phyloP scores from a whole-genome alignment of 306 rosid genomes.

The Hippophae rhamnoides region DNA sequence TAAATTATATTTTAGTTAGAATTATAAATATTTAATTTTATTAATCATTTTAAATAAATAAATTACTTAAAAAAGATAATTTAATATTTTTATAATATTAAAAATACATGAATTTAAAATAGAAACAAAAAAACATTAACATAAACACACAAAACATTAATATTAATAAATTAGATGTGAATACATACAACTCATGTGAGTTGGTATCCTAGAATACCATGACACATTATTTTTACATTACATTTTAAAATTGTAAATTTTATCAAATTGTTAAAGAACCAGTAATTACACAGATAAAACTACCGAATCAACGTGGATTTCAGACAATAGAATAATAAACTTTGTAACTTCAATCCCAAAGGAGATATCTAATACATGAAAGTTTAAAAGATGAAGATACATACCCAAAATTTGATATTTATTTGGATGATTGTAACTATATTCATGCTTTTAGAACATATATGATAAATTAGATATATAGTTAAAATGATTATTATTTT shows the following conservation, averaged over 20 bases:
- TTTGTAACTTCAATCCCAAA: constrained; percentile 29
- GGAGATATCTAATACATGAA: constrained; percentile 66
- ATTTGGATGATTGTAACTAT: constrained; percentile 78
- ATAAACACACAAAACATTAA: too few species aligned
- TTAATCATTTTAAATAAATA: too few species aligned
- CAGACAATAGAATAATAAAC: constrained; percentile 52
- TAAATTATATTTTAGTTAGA: too few species aligned
- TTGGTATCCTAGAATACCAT: too few species aligned
- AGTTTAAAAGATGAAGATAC: constrained; percentile 67
- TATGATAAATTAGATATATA: too few species aligned
- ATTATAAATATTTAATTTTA: too few species aligned
- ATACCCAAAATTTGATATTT: constrained; percentile 81
- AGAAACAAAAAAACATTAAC: too few species aligned
- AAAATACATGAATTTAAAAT: too few species aligned
- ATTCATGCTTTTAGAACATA: constrained; percentile 52
- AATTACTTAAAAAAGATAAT: too few species aligned
- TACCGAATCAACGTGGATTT: constrained; percentile 70
- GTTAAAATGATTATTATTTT: too few species aligned
- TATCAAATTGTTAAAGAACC: constrained; percentile 75
- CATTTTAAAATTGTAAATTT: constrained; percentile 44
- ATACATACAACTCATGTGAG: too few species aligned
- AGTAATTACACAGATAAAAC: constrained; percentile 50
- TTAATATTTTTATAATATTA: too few species aligned
- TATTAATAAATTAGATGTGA: accelerated
- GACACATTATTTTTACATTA: background rate